Percentiles rank a stretch among this genome's conserved stretches.
Conservation (phyloP, 2,329 filamentous ascomycete species). For the Aspergillus chevalieri region DNA sequence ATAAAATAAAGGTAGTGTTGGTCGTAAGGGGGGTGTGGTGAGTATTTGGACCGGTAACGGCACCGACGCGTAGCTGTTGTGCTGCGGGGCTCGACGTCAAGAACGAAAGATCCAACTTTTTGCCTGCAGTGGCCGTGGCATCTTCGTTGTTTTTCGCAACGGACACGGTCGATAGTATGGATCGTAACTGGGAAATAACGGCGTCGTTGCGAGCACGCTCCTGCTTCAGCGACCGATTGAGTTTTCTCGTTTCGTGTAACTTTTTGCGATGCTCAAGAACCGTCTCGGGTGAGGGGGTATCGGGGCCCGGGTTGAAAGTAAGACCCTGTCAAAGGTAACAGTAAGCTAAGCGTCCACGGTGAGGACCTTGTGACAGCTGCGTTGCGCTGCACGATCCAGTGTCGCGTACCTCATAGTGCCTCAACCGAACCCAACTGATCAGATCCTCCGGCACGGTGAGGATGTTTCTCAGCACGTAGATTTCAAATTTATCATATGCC, state of each 20-base stretch:
- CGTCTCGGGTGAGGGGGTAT: constrained; percentile 57
- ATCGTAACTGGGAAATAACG: constrained; percentile 59
- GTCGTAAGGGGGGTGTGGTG: constrained; percentile 38
- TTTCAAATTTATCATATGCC: constrained; percentile 79
- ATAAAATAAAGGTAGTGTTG: constrained; percentile 63
- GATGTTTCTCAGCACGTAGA: constrained; percentile 85
- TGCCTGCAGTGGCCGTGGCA: constrained; percentile 15
- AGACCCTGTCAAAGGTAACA: constrained; percentile 26
- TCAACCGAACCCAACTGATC: constrained; percentile 69
- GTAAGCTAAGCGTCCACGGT: neutral
- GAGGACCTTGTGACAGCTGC: neutral
- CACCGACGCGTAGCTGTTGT: constrained; percentile 41
- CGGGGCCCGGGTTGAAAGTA: constrained; percentile 23
- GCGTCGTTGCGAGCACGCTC: constrained; percentile 68
- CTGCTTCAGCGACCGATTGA: constrained; percentile 63
- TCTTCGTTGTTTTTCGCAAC: constrained; percentile 14
- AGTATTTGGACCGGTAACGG: constrained; percentile 27
- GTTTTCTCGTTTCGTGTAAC: constrained; percentile 69
- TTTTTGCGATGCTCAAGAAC: constrained; percentile 67
- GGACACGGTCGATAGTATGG: constrained; percentile 43
- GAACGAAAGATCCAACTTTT: constrained; percentile 47
- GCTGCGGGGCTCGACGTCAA: constrained; percentile 47
- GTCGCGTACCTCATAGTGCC: constrained; percentile 67
- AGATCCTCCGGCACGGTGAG: constrained; percentile 66
- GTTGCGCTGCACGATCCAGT: neutral